Evolutionary conservation across 495 filamentous ascomycete genomes (phyloP), one percentile per base, ranked within the genome.

Genomic region (Penicillium goetzii): DNA sequence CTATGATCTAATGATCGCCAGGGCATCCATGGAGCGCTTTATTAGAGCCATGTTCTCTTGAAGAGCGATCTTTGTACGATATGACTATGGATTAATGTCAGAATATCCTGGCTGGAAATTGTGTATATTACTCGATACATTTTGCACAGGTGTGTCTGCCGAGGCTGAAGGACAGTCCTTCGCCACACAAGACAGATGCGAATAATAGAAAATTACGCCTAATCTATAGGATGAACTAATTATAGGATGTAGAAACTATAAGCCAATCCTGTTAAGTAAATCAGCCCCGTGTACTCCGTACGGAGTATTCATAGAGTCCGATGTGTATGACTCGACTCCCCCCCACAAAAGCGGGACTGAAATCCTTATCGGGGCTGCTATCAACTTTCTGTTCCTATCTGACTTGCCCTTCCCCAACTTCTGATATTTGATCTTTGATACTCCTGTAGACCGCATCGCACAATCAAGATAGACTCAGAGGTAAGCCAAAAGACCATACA

Each of bases 331-430:
- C 38, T 10, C 41, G 17, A n/a, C 30, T 19, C 52, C 30, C 28
- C 28, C 40, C 50, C 9, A 23, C 19, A 47, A 47, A 47, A 47
- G 57, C 53, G 43, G 64, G 32, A 17, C 33, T 19, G 52, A 58
- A 59, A 61, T 65, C 25, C 65, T 68, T 68, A 68, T 68, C 65
- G 54, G 40, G 4, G 12, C 63, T 53, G 43, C 38, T 61, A 65
- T 68, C 64, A 56, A 47, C 34, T 4, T 8, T n/a, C 56, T 47
- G 19, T 26, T 28, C 19, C 54, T 12, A 6, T 41, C 40, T 21
- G 9, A 19, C 40, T 58, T 30, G 23, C 12, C 32, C 3, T 36
- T 55, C 30, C 32, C 52, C 33, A 21, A 36, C 28, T 51, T 51
- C 47, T 26, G 11, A 56, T 41, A 43, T 43, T 2, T 43, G n/a